Evolutionary conservation across 257 asterid species (phyloP).

Genomic region (Solanum chiquidenum): DNA sequence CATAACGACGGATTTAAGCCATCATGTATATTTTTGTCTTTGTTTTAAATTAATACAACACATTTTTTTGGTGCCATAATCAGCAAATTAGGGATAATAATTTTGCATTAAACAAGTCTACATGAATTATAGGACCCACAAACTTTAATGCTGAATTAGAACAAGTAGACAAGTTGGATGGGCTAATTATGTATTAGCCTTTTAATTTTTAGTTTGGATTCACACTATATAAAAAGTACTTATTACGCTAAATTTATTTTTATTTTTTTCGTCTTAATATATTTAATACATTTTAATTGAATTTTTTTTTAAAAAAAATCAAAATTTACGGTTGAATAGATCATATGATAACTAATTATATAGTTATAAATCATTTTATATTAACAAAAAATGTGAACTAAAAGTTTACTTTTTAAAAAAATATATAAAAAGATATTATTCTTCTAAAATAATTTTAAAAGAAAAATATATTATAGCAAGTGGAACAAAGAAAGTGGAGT

Average conservation of each 20-base stretch:
- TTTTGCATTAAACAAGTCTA: not conserved
- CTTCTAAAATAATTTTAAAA: not conserved
- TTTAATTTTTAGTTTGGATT: not conserved
- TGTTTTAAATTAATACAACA: not conserved
- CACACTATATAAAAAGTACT: not conserved
- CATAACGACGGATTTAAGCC: not conserved
- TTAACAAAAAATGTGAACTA: not conserved
- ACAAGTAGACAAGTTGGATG: not conserved
- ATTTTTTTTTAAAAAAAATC: not conserved
- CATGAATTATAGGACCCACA: not conserved
- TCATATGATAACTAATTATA: not conserved
- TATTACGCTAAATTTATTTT: not conserved
- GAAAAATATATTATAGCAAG: not conserved
- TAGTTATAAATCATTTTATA: not conserved
- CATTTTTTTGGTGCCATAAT: not conserved
- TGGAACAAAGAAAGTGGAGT: not conserved
- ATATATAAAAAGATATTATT: not conserved
- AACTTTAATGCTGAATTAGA: not conserved
- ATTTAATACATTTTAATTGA: not conserved
- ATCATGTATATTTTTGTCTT: not conserved
- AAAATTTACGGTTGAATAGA: not conserved
- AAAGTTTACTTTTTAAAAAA: not conserved
- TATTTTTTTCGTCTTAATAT: not conserved
- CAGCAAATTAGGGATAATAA: not conserved
- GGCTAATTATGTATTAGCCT: not conserved